Evolutionary conservation across 371 early-diverging fungal genomes (phyloP), one percentile per base, ranked within the genome.

Genomic region (Circinella umbellata): DNA sequence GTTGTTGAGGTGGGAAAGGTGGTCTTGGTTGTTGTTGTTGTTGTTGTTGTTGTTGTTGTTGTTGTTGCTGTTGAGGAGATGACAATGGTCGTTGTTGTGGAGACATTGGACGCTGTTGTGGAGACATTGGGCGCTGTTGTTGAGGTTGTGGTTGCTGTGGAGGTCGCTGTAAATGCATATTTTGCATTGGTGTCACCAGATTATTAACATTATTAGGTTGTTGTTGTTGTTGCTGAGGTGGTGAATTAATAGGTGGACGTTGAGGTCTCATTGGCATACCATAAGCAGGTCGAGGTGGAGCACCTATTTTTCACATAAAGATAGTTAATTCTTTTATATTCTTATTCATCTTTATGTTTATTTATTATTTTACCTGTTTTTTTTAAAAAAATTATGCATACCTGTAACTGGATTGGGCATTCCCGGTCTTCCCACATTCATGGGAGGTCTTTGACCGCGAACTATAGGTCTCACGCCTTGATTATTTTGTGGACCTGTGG

Each of bases 171-270:
- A 80, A 65, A 17, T 80, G 68, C 76, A 80, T 73, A 42, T 75
- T 77, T 64, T 77, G 77, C 75, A 80, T 76, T 34, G 77, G 74
- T 39, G 77, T 35, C 3, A 66, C 60, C 15, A 73, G 67, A 63
- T 55, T 63, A 39, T 61, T 62, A 7, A 49, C 51, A 42, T 42
- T 42, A 42, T 6, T 9, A 14, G 66, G 54, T 27, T 48, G 48
- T 18, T 60, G 35, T 36, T 63, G 36, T 46, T 36, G 61, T 18
- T 49, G 61, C 6, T n/a, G 49, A 14, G 42, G 27, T n/a, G 68
- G 51, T 53, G 34, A 38, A n/a, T 34, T 20, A 36, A 51, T 36
- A 27, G 69, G 69, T 53, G 27, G 27, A 27, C 54, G 65, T n/a
- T 36, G 48, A 27, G 65, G 65, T n/a, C 68, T 47, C 61, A 67